phyloP scores from a whole-genome alignment of 768 basidiomycete species.

The Tylopilus subfusipes region DNA sequence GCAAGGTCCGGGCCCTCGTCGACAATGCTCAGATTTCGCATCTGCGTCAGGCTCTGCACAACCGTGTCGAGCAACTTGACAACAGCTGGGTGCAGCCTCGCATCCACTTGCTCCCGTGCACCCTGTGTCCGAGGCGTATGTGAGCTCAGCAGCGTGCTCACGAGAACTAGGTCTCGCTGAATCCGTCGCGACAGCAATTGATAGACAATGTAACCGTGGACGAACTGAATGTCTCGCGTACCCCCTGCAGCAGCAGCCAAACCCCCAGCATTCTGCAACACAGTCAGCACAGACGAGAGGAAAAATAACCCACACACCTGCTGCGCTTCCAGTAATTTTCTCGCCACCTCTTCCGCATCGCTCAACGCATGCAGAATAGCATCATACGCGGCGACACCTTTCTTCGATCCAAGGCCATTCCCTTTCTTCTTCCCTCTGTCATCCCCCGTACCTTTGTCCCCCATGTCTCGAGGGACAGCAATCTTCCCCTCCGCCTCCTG shows the following conservation, averaged over 20 bases:
- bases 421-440: constrained; percentile 35
- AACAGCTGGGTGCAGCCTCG: constrained; percentile 76
- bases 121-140: constrained; percentile 31
- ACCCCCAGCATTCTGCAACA: constrained; percentile 41
- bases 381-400: constrained; percentile 84
- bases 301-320: constrained; percentile 47
- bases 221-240: constrained; percentile 73
- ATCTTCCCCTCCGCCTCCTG: constrained; percentile 72
- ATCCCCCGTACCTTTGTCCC: constrained; percentile 24
- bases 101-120: constrained; percentile 52
- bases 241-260: constrained; percentile 39
- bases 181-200: constrained; percentile 85
- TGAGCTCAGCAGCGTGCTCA: constrained; percentile 56
- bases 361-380: constrained; percentile 78
- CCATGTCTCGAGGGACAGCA: constrained; percentile 31
- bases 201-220: constrained; percentile 84
- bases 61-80: constrained; percentile 87
- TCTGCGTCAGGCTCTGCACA: constrained; percentile 79
- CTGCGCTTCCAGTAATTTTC: constrained; percentile 79
- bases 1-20: constrained; percentile 86
- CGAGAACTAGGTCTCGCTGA: constrained; percentile 81
- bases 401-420: constrained; percentile 52
- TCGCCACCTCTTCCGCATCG: constrained; percentile 84
- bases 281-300: not conserved
- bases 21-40: constrained; percentile 78